Evolutionary conservation across 352 stramenopile genomes (phyloP).

Genomic region (Phytophthora cactorum): DNA sequence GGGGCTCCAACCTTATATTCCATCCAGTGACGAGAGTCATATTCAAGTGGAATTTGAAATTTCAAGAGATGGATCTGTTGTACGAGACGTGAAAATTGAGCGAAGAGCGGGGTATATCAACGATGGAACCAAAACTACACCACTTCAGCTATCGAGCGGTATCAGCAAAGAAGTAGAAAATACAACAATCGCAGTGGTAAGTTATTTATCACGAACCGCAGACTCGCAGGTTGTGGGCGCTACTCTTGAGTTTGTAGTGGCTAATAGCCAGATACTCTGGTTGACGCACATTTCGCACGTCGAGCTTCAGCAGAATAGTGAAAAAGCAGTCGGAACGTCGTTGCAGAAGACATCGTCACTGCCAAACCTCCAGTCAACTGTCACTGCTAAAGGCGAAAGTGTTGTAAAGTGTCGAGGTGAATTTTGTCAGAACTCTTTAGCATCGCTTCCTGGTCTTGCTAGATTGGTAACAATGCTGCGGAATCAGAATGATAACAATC

Average conservation of each 20-base stretch:
- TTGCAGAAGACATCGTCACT: conserved; percentile 46
- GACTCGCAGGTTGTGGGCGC: conserved; percentile 25
- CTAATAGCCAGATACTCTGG: conserved; percentile 44
- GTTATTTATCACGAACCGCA: conserved; percentile 23
- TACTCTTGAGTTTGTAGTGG: conserved; percentile 45
- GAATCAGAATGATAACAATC: conserved; percentile 15
- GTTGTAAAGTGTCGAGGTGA: conserved; percentile 64
- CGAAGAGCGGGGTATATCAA: conserved; percentile 21
- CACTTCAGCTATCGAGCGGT: conserved; percentile 11
- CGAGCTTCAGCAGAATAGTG: conserved; percentile 8
- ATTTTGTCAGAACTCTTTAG: conserved; percentile 56
- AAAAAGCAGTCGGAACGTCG: not conserved
- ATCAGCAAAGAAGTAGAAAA: conserved; percentile 40
- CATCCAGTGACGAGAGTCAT: conserved; percentile 16
- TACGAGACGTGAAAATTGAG: conserved; percentile 31
- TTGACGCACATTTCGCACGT: conserved; percentile 43
- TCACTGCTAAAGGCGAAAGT: conserved; percentile 5
- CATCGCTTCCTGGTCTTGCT: conserved; percentile 46
- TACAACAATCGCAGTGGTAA: conserved; percentile 26
- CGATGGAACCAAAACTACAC: not conserved
- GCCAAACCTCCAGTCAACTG: conserved; percentile 41
- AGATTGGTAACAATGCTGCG: conserved; percentile 10
- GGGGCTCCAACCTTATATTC: conserved; percentile 33
- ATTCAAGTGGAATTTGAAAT: conserved; percentile 26
- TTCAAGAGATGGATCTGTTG: conserved; percentile 12